phyloP scores from a whole-genome alignment of 768 basidiomycete species.

The Exidia glandulosa region DNA sequence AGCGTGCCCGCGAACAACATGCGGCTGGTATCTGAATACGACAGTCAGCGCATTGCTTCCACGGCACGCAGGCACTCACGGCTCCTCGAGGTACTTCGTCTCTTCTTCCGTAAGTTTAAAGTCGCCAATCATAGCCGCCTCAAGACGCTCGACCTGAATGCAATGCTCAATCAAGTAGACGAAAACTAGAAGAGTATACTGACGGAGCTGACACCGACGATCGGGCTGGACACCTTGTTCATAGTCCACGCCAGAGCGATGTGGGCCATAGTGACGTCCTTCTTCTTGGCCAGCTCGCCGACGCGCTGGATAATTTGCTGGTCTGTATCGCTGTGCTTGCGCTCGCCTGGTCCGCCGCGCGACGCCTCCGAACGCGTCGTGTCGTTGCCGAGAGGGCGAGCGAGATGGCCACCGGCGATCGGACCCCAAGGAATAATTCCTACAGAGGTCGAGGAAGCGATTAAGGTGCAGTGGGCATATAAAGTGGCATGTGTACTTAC shows the following conservation, averaged over 20 bases:
- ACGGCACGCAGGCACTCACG: too few relatives aligned
- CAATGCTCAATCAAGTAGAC: not conserved
- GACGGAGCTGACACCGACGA: constrained; percentile 31
- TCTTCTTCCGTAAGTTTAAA: constrained; percentile 20
- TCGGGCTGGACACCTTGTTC: constrained; percentile 30
- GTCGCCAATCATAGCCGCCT: constrained; percentile 17
- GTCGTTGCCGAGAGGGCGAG: constrained; percentile 16
- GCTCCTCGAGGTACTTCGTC: constrained; percentile 18
- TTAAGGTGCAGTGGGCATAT: too few relatives aligned
- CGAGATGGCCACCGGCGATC: constrained; percentile 25
- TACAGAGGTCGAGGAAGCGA: too few relatives aligned
- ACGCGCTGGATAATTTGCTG: constrained; percentile 13
- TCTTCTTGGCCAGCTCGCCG: constrained; percentile 27
- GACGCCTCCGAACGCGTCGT: constrained; percentile 1
- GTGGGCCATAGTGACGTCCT: constrained; percentile 30
- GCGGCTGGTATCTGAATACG: too few relatives aligned
- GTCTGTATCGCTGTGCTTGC: constrained; percentile 1
- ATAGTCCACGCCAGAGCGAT: constrained; percentile 31
- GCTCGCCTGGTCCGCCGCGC: not conserved
- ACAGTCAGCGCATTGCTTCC: too few relatives aligned
- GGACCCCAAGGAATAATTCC: constrained; percentile 38
- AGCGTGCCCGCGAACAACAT: too few relatives aligned
- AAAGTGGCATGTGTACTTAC: too few relatives aligned
- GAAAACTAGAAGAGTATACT: not conserved
- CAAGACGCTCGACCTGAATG: constrained; percentile 14